Base-by-base conservation (phyloP, 1,284 basidiomycete genomes). In the Vanrija humicola region DNA sequence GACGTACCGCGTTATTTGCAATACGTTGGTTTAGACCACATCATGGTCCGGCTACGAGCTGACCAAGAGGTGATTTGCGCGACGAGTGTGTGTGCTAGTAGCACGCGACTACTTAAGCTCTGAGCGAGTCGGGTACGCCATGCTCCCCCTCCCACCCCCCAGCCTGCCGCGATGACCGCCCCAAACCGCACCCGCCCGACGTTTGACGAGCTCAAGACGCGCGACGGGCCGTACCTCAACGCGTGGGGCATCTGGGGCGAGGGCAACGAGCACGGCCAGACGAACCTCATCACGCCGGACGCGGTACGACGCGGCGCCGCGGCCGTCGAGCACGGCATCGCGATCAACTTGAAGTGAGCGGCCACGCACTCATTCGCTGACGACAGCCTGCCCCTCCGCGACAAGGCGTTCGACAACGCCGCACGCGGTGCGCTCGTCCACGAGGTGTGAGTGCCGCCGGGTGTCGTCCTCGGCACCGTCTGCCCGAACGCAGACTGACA, bases 221-320 rank as follows among this genome's bases (percentile, higher is more conserved):
- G 55, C 46, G 47, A 55, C 15, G 67, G 66, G 2, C 68, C 70
- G 5, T 65, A 65, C 5, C 55, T 58, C 45, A 69, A 72, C 50
- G 67, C 70, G 7, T 70, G 70, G 70, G 66, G 66, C 12, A 55
- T 64, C 19, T 66, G 62, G 56, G 66, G 64, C 7, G 34, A 50
- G 16, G 56, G 63, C 50, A 65, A 70, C 52, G 65, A 72, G 50
- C 61, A 67, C 8, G 69, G 70, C 21, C 47, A 63, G n/a, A 47
- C 69, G 28, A 69, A 70, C 53, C 52, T 69, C 53, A 68, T 72
- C 48, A 68, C 64, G 14, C 56, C 64, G 3, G 64, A 66, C 34
- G 46, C 58, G 3, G 58, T 70, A 47, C 63, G 66, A 56, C 54
- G 62, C 25, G 70, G 67, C 3, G 47, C 52, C 21, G 65, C 67